A percentile compares a stretch with the other conserved stretches of the same genome.
Conservation (phyloP, 2,329 filamentous ascomycete species). For the Pseudocercospora fijiensis region DNA sequence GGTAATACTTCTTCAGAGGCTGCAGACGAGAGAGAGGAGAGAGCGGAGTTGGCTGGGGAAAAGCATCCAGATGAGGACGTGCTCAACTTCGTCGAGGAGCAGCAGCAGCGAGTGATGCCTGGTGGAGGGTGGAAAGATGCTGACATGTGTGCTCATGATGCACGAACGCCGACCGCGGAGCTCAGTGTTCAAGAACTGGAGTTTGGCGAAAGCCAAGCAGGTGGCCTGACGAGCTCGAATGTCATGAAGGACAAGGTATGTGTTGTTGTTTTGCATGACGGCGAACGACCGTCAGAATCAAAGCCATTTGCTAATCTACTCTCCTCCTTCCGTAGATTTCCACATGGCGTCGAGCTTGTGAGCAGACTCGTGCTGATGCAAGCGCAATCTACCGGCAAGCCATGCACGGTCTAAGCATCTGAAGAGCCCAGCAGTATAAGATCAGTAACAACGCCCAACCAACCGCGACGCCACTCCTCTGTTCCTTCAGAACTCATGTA, state of each 20-base stretch:
- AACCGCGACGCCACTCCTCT: no score
- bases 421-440: not conserved
- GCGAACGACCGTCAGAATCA: not conserved
- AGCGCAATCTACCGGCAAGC: not conserved
- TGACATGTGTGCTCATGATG: not conserved
- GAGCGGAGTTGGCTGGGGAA: not conserved
- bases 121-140: not conserved
- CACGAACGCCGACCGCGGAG: not conserved
- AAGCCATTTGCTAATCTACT: not conserved
- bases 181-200: not conserved
- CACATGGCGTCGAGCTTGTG: not conserved
- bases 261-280: not conserved
- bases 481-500: no score
- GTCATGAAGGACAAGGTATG: not conserved
- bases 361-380: not conserved
- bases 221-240: not conserved
- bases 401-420: not conserved
- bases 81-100: not conserved
- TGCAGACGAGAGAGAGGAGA: not conserved
- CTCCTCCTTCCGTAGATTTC: not conserved
- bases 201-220: not conserved
- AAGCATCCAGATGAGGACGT: not conserved
- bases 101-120: not conserved
- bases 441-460: no score
- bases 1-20: not conserved